phyloP scores from a whole-genome alignment of 495 filamentous ascomycete species.

The Lepidopterella palustris region DNA sequence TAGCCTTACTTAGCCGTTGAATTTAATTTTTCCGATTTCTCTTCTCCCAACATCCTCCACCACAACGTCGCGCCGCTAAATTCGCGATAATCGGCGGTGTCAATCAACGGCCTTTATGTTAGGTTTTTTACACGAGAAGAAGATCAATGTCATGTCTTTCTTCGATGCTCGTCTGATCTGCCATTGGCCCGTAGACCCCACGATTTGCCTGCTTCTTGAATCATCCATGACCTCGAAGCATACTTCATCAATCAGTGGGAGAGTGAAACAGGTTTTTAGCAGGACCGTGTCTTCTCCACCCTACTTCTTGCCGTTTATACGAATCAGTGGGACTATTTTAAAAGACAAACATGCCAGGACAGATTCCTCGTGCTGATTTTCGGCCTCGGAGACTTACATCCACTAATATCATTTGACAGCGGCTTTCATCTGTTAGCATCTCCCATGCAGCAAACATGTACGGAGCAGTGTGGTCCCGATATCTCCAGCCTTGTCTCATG shows the following conservation, averaged over 20 bases:
- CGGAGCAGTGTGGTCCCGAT: too few species aligned
- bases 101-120: neutral
- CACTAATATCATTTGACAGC: too few species aligned
- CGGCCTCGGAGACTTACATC: too few species aligned
- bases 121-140: neutral
- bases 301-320: conserved; percentile 17
- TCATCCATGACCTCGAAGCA: conserved; percentile 25
- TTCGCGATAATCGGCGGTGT: neutral
- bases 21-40: neutral
- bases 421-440: too few species aligned
- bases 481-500: neutral
- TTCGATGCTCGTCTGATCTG: neutral
- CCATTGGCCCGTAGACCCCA: conserved; percentile 9
- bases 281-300: conserved; percentile 34
- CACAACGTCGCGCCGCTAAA: neutral
- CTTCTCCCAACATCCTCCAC: neutral
- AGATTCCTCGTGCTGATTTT: too few species aligned
- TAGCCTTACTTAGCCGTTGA: neutral
- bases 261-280: conserved; percentile 32
- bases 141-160: neutral
- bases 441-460: too few species aligned
- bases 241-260: conserved; percentile 27
- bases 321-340: conserved; percentile 25
- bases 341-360: conserved; percentile 22
- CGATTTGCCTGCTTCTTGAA: conserved; percentile 30